A percentile compares a stretch with the other conserved stretches of the same genome.
Conservation (phyloP, 139 green algal genomes). For the Zygnema circumcarinatum region DNA sequence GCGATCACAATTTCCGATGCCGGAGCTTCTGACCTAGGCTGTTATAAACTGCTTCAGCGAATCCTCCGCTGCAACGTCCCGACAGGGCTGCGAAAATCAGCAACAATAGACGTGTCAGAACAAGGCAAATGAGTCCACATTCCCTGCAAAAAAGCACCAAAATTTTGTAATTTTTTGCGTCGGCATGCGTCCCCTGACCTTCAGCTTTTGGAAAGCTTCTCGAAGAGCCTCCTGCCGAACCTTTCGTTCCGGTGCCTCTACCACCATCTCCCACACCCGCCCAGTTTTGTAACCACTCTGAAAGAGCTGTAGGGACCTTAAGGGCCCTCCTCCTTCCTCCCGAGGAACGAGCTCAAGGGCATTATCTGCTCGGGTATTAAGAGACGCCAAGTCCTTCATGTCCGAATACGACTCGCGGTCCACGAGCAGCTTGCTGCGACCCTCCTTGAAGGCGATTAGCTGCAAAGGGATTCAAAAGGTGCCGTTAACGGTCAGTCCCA, state of each 20-base stretch:
- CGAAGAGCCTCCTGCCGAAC: conserved; percentile 15
- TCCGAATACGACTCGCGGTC: neutral
- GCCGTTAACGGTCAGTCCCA: neutral
- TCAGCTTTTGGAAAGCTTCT: conserved; percentile 12
- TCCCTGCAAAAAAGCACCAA: neutral
- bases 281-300: neutral
- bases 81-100: too few relatives aligned
- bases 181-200: conserved; percentile 1
- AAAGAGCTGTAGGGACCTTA: neutral
- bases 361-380: conserved; percentile 1
- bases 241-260: conserved; percentile 4
- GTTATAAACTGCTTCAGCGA: too few relatives aligned
- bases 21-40: too few relatives aligned
- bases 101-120: neutral
- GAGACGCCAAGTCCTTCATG: neutral
- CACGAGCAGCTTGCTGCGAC: conserved; percentile 21
- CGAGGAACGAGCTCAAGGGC: neutral
- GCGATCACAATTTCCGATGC: too few relatives aligned
- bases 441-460: conserved; percentile 24
- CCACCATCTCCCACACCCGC: conserved; percentile 24
- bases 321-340: neutral
- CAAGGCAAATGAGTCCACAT: neutral
- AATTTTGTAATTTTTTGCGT: neutral
- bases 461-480: neutral
- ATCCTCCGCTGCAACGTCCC: too few relatives aligned